Evolutionary conservation across 177 flowering plant species (phyloP).

Genomic region (Vitis hybrid): DNA sequence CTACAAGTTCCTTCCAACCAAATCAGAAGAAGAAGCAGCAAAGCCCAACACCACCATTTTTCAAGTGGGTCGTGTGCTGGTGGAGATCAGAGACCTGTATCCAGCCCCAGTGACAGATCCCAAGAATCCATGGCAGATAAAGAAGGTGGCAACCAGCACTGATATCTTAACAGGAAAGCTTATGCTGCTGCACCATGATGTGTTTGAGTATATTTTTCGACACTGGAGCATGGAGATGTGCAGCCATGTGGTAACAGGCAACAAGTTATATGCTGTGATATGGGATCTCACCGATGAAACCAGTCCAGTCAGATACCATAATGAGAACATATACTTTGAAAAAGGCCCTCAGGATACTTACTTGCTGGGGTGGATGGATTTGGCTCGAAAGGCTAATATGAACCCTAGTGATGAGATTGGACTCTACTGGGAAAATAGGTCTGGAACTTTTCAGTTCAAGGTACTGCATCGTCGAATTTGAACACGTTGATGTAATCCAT

Average conservation of each 20-base stretch:
- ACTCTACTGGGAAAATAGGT: conserved; percentile 3
- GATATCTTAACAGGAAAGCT: conserved; percentile 5
- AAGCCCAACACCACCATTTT: not conserved
- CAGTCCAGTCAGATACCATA: not conserved
- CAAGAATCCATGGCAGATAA: conserved; percentile 5
- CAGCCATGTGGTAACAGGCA: not conserved
- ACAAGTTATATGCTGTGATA: not conserved
- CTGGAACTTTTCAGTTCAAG: conserved; percentile 3
- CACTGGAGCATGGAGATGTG: conserved; percentile 11
- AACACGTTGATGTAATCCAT: not conserved
- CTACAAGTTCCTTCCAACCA: conserved; percentile 9
- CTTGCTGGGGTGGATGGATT: not conserved
- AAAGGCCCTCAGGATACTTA: conserved; percentile 1
- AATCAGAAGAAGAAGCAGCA: conserved; percentile 3
- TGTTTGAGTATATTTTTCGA: conserved; percentile 3
- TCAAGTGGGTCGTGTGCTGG: not conserved
- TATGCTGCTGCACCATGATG: not conserved
- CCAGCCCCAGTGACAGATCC: not conserved
- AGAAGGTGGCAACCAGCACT: too few species aligned
- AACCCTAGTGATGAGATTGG: conserved; percentile 7
- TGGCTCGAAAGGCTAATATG: conserved; percentile 3
- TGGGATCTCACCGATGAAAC: conserved; percentile 7
- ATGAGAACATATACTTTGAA: not conserved
- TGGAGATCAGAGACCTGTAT: conserved; percentile 5
- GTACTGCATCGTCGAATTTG: not conserved